Conservation (phyloP, 2,329 filamentous ascomycete species). For the Botrytis fabae region DNA sequence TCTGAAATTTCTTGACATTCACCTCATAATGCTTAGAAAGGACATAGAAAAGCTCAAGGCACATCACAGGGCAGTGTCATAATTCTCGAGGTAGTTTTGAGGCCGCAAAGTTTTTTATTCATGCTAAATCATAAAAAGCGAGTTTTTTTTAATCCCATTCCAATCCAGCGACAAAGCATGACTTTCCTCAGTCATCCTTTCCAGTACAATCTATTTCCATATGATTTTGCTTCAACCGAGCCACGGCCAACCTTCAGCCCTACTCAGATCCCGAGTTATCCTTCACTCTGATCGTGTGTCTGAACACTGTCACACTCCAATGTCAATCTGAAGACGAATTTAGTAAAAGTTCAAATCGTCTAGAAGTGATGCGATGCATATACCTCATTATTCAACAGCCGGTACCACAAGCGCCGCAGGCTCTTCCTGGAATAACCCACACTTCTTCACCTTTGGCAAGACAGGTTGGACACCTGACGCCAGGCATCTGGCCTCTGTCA, state of each 20-base stretch:
- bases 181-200: not conserved
- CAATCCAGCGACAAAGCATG: not conserved
- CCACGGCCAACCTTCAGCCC: not conserved
- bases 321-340: not conserved
- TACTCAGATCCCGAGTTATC: not conserved
- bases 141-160: not conserved
- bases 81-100: not conserved
- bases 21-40: not conserved
- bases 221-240: not conserved
- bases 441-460: conserved; percentile 51
- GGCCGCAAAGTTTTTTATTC: not conserved
- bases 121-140: not conserved
- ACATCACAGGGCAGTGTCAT: not conserved
- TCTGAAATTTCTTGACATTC: not conserved
- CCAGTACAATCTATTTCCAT: not conserved
- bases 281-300: not conserved
- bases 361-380: not conserved
- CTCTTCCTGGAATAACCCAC: conserved; percentile 56
- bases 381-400: conserved; percentile 10
- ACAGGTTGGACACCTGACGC: conserved; percentile 55
- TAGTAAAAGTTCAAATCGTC: not conserved
- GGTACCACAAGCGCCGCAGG: conserved; percentile 40
- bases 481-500: conserved; percentile 45
- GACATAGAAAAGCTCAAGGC: not conserved
- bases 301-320: not conserved